Percentiles rank a stretch among this genome's conserved stretches.
phyloP scores from a whole-genome alignment of 75 land plant species.

The Pinus albicaulis region DNA sequence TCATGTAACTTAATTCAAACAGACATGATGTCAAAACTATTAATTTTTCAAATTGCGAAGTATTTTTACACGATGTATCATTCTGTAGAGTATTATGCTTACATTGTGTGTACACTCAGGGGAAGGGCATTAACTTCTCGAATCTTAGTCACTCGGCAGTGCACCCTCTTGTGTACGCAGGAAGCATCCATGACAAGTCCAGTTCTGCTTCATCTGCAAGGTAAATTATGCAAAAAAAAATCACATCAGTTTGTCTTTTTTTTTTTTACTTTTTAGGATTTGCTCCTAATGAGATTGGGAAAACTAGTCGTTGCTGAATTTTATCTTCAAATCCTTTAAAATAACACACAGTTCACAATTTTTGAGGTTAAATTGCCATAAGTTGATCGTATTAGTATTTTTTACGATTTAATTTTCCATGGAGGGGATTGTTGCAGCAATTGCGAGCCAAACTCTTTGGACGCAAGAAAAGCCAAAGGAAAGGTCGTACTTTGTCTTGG shows the following conservation, averaged over 20 bases:
- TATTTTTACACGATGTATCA: background rate
- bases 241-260: too few relatives aligned
- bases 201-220: conserved; percentile 26
- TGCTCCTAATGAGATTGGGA: background rate
- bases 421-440: conserved; percentile 18
- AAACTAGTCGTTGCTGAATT: background rate
- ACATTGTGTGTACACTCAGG: background rate
- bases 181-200: conserved; percentile 14
- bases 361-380: too few relatives aligned
- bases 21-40: background rate
- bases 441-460: conserved; percentile 45
- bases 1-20: background rate
- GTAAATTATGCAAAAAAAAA: conserved; percentile 2
- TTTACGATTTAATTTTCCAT: too few relatives aligned
- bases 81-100: too few relatives aligned
- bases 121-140: conserved; percentile 28
- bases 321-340: background rate
- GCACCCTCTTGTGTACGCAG: conserved; percentile 36
- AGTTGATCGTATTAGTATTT: too few relatives aligned
- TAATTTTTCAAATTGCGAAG: background rate
- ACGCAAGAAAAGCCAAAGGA: conserved; percentile 41
- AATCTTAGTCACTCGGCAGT: conserved; percentile 19
- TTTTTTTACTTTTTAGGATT: background rate
- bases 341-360: too few relatives aligned
- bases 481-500: conserved; percentile 64